Evolutionary conservation across 306 rosid species (phyloP).

Genomic region (Prunus padus): DNA sequence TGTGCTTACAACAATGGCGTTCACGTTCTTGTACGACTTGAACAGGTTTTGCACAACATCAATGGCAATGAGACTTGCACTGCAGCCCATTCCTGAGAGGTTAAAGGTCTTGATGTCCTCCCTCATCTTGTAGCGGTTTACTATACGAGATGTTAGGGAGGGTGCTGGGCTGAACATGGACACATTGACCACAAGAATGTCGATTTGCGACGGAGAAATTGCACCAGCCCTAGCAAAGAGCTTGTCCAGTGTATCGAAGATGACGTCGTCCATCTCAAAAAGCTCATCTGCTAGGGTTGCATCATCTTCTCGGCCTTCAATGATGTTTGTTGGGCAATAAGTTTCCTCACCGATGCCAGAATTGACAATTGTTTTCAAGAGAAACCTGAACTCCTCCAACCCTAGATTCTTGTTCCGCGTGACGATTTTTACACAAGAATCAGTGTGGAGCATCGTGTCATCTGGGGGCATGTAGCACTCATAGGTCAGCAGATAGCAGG

Average conservation of each 20-base stretch:
- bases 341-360: constrained; percentile 83
- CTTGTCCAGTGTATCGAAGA: constrained; percentile 61
- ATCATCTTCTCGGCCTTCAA: constrained; percentile 48
- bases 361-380: constrained; percentile 60
- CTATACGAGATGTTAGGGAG: constrained; percentile 60
- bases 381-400: constrained; percentile 58
- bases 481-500: constrained; percentile 72
- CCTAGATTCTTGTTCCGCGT: constrained; percentile 55
- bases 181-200: constrained; percentile 76
- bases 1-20: constrained; percentile 74
- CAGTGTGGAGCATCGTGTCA: constrained; percentile 47
- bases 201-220: constrained; percentile 53
- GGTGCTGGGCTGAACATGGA: constrained; percentile 74
- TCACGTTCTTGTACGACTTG: constrained; percentile 37
- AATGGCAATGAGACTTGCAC: constrained; percentile 65
- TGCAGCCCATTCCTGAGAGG: constrained; percentile 89
- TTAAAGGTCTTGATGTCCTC: constrained; percentile 56
- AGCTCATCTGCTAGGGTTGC: constrained; percentile 42
- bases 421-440: constrained; percentile 42
- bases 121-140: constrained; percentile 79
- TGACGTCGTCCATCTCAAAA: constrained; percentile 64
- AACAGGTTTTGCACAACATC: constrained; percentile 71
- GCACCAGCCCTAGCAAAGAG: constrained; percentile 44
- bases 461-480: constrained; percentile 67
- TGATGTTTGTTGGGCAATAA: constrained; percentile 60